Evolutionary conservation across 2,329 filamentous ascomycete species (phyloP).

Genomic region (Trichoderma afroharzianum): DNA sequence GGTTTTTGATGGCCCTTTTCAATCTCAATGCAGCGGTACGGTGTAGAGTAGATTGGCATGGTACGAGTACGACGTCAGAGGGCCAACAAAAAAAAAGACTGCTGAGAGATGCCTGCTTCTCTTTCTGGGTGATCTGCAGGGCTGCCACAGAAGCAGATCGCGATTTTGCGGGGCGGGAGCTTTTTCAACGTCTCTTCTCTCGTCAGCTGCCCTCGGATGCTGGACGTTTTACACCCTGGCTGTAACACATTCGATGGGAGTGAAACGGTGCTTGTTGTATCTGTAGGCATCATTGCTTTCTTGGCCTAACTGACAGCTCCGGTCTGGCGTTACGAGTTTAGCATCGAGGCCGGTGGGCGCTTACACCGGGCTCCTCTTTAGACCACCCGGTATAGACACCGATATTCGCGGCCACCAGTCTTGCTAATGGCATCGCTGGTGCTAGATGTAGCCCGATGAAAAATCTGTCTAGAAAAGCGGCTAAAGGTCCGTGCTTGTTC

Average conservation of each 20-base stretch:
- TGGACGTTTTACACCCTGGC: slow-evolving; percentile 3
- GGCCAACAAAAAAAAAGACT: background rate
- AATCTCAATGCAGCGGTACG: slow-evolving; percentile 4
- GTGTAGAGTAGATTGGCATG: background rate
- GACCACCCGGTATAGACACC: background rate
- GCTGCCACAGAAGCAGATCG: slow-evolving; percentile 17
- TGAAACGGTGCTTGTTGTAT: background rate
- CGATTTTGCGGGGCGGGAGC: slow-evolving; percentile 12
- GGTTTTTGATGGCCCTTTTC: background rate
- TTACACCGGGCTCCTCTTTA: background rate
- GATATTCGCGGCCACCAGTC: background rate
- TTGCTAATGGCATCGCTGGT: background rate
- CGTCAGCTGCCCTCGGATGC: slow-evolving; percentile 4
- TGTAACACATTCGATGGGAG: background rate
- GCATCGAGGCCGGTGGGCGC: background rate
- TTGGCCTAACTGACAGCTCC: background rate
- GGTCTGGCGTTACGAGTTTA: background rate
- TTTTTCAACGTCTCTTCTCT: background rate
- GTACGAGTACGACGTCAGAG: slow-evolving; percentile 15
- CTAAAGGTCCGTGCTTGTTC: background rate
- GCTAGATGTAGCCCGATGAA: background rate
- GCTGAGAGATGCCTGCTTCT: slow-evolving; percentile 3
- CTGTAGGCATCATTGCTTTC: background rate
- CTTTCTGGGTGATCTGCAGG: slow-evolving; percentile 15
- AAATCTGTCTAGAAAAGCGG: background rate